Base-by-base conservation (phyloP, 2,329 filamentous ascomycete species). In the Alternaria sp. region DNA sequence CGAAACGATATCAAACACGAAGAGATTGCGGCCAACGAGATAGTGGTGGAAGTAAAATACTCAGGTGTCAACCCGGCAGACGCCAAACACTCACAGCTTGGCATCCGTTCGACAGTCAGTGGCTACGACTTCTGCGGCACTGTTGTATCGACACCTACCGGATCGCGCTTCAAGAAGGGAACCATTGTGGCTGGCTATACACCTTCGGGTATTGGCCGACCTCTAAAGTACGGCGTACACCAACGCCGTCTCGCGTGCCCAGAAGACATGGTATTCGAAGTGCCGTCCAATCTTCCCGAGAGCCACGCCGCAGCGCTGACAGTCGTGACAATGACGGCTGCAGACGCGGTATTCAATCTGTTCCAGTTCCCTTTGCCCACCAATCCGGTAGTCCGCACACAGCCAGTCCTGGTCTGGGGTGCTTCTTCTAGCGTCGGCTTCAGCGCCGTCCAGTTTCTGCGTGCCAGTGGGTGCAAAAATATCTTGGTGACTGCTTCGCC, bases 291-390 rank as follows among this genome's bases (percentile, higher is more conserved):
- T 30, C 58, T 83, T 13, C 75, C 76, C 2, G 71, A 81, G 58
- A 71, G 81, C 57, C 80, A 81, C 58, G 85, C 84, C 3, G 83
- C 81, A 12, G 85, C 85, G 0, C 70, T 88, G 5, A 82, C 85
- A 0, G 83, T 84, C 44, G 88, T 87, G 40, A 54, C 61, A 11
- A 82, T 88, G 36, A 88, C 86, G 1, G 85, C 83, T n/a, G 85
- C 87, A 68, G 85, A 89, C 68, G 81, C 84, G 11, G 73, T 85
- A 6, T 79, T 78, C 4, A 73, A 72, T 1, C 84, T 88, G 56
- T 78, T 89, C 19, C 79, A 73, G 0, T 71, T 89, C 13, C 80
- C 81, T 19, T 80, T 88, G 1, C 85, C 86, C 0, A 80, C 82
- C 28, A 83, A 83, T 0, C 69, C 76, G n/a, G 75, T 67, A 10